Conservation (phyloP, 441 rosid genomes). For the Gossypium laxum region DNA sequence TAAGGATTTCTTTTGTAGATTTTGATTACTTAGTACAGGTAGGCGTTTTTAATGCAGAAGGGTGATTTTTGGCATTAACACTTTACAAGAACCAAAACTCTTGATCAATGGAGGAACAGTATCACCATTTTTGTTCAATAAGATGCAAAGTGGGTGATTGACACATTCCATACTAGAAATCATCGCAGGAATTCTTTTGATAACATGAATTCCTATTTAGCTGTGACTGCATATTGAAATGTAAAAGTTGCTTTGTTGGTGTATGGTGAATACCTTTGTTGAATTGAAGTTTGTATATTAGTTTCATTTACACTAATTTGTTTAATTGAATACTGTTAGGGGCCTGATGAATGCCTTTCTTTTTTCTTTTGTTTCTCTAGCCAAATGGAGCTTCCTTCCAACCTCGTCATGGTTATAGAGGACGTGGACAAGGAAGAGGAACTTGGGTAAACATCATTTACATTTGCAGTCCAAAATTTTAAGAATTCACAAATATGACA, state of each 20-base stretch:
- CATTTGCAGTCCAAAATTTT: background rate
- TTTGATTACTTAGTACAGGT: background rate
- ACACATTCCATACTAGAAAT: background rate
- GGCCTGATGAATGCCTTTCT: constrained; percentile 6
- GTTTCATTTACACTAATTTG: background rate
- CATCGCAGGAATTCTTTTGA: background rate
- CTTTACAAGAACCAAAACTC: background rate
- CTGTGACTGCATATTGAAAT: background rate
- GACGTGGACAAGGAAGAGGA: constrained; percentile 78
- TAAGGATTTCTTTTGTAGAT: background rate
- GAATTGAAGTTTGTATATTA: background rate
- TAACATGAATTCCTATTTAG: background rate
- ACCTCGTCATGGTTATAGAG: constrained; percentile 45
- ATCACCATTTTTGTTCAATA: background rate
- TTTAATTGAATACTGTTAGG: constrained; percentile 9
- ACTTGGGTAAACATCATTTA: constrained; percentile 38
- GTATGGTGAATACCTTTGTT: background rate
- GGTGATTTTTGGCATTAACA: background rate
- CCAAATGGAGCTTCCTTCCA: constrained; percentile 55
- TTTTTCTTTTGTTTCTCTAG: constrained; percentile 21
- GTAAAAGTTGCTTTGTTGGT: background rate
- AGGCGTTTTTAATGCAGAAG: background rate
- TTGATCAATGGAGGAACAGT: background rate
- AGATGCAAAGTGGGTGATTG: background rate
- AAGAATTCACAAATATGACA: background rate